Base-by-base conservation (phyloP, 192 early-diverging fungal genomes). In the Rhizophagus sp. region DNA sequence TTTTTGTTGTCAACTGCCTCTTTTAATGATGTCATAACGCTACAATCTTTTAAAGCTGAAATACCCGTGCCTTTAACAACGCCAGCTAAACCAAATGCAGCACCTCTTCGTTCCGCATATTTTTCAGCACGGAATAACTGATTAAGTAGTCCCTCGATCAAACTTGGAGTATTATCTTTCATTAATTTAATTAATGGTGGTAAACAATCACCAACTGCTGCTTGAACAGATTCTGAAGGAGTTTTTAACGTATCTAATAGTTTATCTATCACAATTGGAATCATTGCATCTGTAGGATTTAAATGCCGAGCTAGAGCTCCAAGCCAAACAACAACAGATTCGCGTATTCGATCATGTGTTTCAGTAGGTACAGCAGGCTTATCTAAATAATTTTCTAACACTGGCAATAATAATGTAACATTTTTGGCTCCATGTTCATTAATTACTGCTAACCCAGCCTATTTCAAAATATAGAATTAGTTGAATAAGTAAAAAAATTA, bases 11-110 rank as follows among this genome's bases (percentile, higher is more conserved):
- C 93, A 78, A 95, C 85, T 22, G 90, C 92, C 25, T 93, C 91
- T 78, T 97, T 95, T 78, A 99, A 86, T 4, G 88, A 84, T 34
- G 85, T 84, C 88, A 99, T 95, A 49, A 99, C 86, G 39, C 84
- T 83, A 83, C 87, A 96, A 62, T 94, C 93, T 84, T 96, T 97
- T 33, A 99, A 86, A 17, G 95, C 88, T 34, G 89, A 87, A 78
- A 99, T 93, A 64, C 97, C 97, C 25, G 92, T 87, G 6, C 97
- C 97, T 82, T 97, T 96, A 68, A 97, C 91, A 30, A 98, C 87
- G 63, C 97, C 98, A 9, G 98, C 96, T 61, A 99, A 81, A 65
- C 98, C 98, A 80, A 96, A 99, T 3, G 98, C 98, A 19, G 95
- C 95, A 33, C 98, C 98, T 33, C 96, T 92, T 22, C 97, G 90